Base-by-base conservation (phyloP, 257 asterid species). In the Solanum medicagineum region DNA sequence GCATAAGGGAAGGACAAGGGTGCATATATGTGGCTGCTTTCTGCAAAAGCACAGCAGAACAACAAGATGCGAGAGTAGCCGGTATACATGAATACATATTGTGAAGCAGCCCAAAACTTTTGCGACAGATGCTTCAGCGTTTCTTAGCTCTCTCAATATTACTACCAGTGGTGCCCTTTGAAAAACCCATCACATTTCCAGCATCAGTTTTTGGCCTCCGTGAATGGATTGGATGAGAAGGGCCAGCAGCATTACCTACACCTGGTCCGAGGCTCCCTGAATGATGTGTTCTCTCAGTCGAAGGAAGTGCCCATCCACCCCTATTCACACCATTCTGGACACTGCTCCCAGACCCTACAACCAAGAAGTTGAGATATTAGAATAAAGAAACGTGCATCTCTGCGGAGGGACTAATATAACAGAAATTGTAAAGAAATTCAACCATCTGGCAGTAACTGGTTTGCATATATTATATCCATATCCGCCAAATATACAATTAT, bases 271-370 rank as follows among this genome's bases (percentile, higher is more conserved):
- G 47, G 83, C 77, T 60, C 66, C 70, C 91, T 2, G n/a, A n/a
- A 85, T 86, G 86, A 79, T 49, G 85, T 17, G 91, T 62, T 60
- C 89, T 88, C 81, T 87, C 92, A n/a, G 88, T 87, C 6, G 90
- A 84, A 84, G 97, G 97, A 85, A 94, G 97, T 2, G 98, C 98
- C 94, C 89, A 85, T 17, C 90, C 92, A 63, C 93, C 94, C 57
- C 90, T 89, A 45, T 84, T 90, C 63, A 81, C 85, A n/a, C 88
- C 83, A 55, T 85, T 86, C 54, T 79, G 86, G 44, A 71, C 70
- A 62, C 85, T 32, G 84, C 93, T 90, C 77, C 93, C 92, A 62
- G 90, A 68, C 56, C 95, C 98, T 93, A 86, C 19, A 81, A 68
- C 69, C 83, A 32, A 57, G 54, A 56, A 53, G 17, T 24, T 16